Conservation (phyloP, 2,329 filamentous ascomycete species). For the Harringtonia aguacate region DNA sequence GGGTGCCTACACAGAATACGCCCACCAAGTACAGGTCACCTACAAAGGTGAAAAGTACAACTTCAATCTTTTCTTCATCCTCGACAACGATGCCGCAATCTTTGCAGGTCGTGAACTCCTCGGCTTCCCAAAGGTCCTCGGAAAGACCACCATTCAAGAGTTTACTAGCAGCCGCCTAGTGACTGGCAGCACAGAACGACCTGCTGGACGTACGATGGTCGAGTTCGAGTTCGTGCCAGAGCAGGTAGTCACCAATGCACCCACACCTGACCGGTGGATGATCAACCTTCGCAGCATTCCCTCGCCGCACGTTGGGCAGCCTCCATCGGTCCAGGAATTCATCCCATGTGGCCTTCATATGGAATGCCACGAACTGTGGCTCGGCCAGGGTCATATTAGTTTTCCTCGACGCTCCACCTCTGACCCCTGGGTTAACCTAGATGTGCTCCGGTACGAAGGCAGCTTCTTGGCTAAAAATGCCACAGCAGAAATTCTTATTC, state of each 20-base stretch:
- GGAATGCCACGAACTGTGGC: neutral
- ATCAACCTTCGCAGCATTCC: constrained; percentile 1
- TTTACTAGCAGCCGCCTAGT: neutral
- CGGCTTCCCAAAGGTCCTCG: constrained; percentile 2
- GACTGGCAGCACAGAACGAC: neutral
- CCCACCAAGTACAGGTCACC: neutral
- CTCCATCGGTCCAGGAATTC: neutral
- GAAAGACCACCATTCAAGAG: neutral
- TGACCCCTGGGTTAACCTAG: neutral
- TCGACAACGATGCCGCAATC: constrained; percentile 2
- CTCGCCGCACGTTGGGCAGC: neutral
- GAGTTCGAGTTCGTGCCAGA: constrained; percentile 1
- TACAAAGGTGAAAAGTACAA: neutral
- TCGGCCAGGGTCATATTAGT: neutral
- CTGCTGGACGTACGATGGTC: neutral
- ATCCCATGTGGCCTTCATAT: neutral
- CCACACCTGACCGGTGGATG: neutral
- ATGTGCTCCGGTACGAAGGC: neutral
- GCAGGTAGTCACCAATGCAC: neutral
- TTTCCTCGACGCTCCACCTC: neutral
- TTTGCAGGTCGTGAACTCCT: neutral
- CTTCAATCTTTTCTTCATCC: neutral
- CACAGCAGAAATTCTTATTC: neutral
- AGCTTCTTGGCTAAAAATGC: neutral
- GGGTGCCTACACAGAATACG: constrained; percentile 1